These are phyloP conservation scores for Nicotiana noctiflora DNA, from an alignment of 257 asterid genomes.

Conservation along the genomic window DNA sequence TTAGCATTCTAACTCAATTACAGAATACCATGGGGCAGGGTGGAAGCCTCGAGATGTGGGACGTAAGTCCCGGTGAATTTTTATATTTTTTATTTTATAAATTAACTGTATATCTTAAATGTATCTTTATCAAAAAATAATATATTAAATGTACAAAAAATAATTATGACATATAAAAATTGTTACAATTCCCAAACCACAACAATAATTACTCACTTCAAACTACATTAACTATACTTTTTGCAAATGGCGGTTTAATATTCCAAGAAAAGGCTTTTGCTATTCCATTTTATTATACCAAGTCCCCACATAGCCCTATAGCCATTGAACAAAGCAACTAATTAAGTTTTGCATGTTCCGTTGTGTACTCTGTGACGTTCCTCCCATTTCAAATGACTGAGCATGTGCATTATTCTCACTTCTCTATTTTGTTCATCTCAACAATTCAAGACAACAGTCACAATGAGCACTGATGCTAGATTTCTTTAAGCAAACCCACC, in stretches of 20 bases:
- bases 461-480: not conserved
- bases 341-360: not conserved
- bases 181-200: not conserved
- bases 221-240: not conserved
- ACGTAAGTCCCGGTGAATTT: not conserved
- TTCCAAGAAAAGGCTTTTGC: not conserved
- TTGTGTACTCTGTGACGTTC: not conserved
- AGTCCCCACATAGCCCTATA: not conserved
- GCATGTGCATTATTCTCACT: not conserved
- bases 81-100: not conserved
- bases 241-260: not conserved
- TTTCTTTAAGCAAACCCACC: too few species aligned
- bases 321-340: not conserved
- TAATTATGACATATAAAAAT: not conserved
- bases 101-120: too few species aligned
- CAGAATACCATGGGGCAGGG: not conserved
- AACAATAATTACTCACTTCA: not conserved
- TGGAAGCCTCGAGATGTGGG: not conserved
- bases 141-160: not conserved
- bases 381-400: not conserved
- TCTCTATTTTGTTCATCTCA: not conserved
- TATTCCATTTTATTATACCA: not conserved
- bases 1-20: not conserved
- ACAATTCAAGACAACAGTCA: not conserved
- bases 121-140: too few species aligned